phyloP scores from a whole-genome alignment of 805 yeast genomes.

The Candida pini region DNA sequence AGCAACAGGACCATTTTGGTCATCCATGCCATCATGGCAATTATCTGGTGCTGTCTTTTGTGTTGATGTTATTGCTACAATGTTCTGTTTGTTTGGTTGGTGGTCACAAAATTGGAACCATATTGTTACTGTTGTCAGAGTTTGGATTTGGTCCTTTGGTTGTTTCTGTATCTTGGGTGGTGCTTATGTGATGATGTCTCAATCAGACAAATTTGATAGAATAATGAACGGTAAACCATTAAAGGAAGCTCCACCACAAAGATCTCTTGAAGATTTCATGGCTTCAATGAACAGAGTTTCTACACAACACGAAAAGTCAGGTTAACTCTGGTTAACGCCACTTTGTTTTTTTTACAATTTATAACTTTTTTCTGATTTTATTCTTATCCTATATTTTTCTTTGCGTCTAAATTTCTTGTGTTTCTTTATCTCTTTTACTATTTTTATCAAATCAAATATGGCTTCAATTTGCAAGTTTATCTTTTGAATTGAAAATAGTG shows the following conservation, averaged over 20 bases:
- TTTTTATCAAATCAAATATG: too few relatives aligned
- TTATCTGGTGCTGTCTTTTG: slow-evolving; percentile 86
- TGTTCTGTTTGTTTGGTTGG: slow-evolving; percentile 94
- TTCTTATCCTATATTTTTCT: background rate
- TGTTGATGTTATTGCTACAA: slow-evolving; percentile 88
- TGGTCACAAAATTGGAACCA: slow-evolving; percentile 98
- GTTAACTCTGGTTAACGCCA: slow-evolving; percentile 33
- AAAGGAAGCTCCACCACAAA: slow-evolving; percentile 51
- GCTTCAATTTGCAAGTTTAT: too few relatives aligned
- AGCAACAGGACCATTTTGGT: slow-evolving; percentile 99
- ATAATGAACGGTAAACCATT: slow-evolving; percentile 75
- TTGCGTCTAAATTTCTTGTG: too few relatives aligned
- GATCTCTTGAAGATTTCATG: slow-evolving; percentile 79
- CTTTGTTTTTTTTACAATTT: background rate
- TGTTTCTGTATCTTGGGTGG: slow-evolving; percentile 95
- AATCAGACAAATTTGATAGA: slow-evolving; percentile 73
- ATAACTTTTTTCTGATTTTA: background rate
- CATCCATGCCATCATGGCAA: slow-evolving; percentile 95
- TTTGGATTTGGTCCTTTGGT: slow-evolving; percentile 95
- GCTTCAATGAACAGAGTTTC: slow-evolving; percentile 86
- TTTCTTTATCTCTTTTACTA: too few relatives aligned
- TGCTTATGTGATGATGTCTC: slow-evolving; percentile 90
- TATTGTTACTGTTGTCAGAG: slow-evolving; percentile 89
- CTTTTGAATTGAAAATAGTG: too few relatives aligned
- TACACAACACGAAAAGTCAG: slow-evolving; percentile 80